Conservation (phyloP, 2,329 filamentous ascomycete genomes). For the Davidsoniella neocaledoniae region DNA sequence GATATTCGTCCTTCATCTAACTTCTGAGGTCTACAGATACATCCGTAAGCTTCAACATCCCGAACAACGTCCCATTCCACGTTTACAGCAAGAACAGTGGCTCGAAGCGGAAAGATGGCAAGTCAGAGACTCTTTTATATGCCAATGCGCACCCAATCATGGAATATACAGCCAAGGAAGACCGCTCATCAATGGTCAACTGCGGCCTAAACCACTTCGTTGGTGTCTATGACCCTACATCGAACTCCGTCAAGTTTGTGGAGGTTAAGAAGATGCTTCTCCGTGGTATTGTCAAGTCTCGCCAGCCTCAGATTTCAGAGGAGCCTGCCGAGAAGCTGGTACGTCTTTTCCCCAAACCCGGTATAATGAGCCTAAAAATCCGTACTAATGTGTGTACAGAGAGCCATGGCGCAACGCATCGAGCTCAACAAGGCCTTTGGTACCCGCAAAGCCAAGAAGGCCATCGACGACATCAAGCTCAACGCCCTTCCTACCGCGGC, state of each 20-base stretch:
- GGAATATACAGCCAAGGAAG: constrained; percentile 39
- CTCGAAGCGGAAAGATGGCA: constrained; percentile 20
- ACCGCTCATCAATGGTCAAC: constrained; percentile 16
- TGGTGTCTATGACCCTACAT: constrained; percentile 44
- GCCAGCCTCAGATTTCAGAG: constrained; percentile 27
- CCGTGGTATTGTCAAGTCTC: constrained; percentile 37
- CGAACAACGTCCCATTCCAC: constrained; percentile 26
- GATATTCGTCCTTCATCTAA: constrained; percentile 13
- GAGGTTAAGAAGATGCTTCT: constrained; percentile 49
- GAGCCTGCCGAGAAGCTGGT: constrained; percentile 23
- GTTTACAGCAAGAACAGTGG: constrained; percentile 26
- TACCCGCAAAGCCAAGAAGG: constrained; percentile 73
- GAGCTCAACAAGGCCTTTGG: constrained; percentile 65
- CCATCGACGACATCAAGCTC: constrained; percentile 47
- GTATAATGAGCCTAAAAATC: neutral
- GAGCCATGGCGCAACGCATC: constrained; percentile 43
- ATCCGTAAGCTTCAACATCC: constrained; percentile 22
- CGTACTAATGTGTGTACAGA: constrained; percentile 24
- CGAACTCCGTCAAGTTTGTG: constrained; percentile 41
- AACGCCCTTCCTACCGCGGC: constrained; percentile 46
- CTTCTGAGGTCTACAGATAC: constrained; percentile 17
- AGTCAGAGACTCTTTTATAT: constrained; percentile 38
- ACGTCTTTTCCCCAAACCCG: neutral
- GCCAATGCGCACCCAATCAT: constrained; percentile 39
- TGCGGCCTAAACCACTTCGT: constrained; percentile 43